Evolutionary conservation across 768 basidiomycete species (phyloP), one percentile per base, ranked within the genome.

Genomic region (Hortiboletus flavorubellus): DNA sequence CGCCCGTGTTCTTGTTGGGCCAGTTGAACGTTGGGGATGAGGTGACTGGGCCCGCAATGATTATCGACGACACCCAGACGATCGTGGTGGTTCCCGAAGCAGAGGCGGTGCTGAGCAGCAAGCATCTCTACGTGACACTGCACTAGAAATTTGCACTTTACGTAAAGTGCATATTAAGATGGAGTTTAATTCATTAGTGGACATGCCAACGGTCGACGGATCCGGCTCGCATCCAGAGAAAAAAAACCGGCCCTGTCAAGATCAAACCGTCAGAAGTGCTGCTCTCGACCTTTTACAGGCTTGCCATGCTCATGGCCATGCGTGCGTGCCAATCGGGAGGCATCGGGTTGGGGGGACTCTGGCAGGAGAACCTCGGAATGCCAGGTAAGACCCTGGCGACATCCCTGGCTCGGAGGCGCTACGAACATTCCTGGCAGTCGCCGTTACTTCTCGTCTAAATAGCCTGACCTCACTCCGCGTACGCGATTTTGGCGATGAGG

Each of bases 31-130:
- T 85, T 12, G 94, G 93, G 4, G 87, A 93, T 53, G 74, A 77
- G 39, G 75, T 96, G 29, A 72, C 80, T 42, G 96, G 95, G 8
- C 94, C 96, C 9, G 92, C 93, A 35, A 87, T 98, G 82, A 87
- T 98, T 57, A 91, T 97, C 63, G 95, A 98, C 70, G 78, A 91
- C 61, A 98, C 95, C 21, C 96, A 97, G 75, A 97, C 95, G 23
- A 91, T 98, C 56, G 88, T 98, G 33, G 72, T 98, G 5, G 83
- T 93, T 21, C 89, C 91, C 0, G 83, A 79, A 15, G 83, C 88
- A 47, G 81, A 70, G 65, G 88, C 83, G 18, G 73, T 87, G 8
- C 65, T 91, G 53, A 81, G 85, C 46, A 85, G 82, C 53, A 86
- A 83, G 59, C 88, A 91, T 68, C 67, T 93, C 71, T 77, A 78